Conservation (phyloP, 164 flowering plant genomes). For the Cinnamomum micranthum region DNA sequence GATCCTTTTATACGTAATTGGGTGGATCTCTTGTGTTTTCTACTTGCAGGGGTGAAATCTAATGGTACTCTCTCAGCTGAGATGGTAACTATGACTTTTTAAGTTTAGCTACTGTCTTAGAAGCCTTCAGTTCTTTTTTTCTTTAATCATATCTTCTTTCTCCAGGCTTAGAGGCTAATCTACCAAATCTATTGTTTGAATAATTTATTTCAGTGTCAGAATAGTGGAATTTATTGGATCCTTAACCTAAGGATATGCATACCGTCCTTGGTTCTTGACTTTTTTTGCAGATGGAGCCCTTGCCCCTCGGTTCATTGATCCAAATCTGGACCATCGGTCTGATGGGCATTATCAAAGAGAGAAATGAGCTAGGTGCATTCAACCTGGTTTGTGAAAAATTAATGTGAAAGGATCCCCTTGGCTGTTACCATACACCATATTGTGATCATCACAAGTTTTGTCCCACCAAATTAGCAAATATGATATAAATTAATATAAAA, state of each 20-base stretch:
- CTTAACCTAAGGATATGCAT: not conserved
- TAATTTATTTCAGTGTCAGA: not conserved
- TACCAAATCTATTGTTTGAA: not conserved
- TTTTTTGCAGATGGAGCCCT: not conserved
- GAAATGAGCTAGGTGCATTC: not conserved
- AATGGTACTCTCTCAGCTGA: conserved; percentile 93
- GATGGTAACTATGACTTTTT: conserved; percentile 55
- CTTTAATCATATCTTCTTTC: not conserved
- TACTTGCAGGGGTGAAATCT: conserved; percentile 95
- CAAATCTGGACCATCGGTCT: not conserved
- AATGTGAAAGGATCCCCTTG: not conserved
- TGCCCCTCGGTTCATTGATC: not conserved
- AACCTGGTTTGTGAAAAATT: not conserved
- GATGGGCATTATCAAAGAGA: not conserved
- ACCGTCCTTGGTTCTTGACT: not conserved
- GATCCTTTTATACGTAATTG: conserved; percentile 88
- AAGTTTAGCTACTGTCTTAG: not conserved
- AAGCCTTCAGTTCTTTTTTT: not conserved
- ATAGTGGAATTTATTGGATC: not conserved
- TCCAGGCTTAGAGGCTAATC: not conserved
- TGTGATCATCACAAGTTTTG: too few species aligned
- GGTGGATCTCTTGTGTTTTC: conserved; percentile 84
- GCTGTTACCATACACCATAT: not conserved
- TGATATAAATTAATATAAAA: not conserved
- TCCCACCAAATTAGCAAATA: not conserved